These are phyloP conservation scores for Fragaria nilgerrensis DNA, from an alignment of 306 rosid species.

Conservation along the genomic window DNA sequence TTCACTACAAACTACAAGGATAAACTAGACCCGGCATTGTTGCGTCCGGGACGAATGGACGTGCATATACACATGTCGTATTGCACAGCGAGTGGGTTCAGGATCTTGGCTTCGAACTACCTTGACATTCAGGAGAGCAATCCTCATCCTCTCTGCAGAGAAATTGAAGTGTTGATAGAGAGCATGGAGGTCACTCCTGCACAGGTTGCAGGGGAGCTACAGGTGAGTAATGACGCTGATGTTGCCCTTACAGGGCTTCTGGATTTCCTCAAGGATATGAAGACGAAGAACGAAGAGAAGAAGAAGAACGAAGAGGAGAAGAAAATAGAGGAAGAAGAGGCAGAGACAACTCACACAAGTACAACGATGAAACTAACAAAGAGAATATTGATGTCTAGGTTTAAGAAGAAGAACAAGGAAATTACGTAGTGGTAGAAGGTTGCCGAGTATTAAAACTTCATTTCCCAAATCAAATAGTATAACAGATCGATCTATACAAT, in stretches of 20 bases:
- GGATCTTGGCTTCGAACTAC: slow-evolving; percentile 35
- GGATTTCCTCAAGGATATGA: slow-evolving; percentile 23
- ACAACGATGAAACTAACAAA: background rate
- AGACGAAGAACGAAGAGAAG: background rate
- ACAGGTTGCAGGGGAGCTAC: slow-evolving; percentile 46
- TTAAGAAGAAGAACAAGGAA: background rate
- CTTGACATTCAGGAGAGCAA: slow-evolving; percentile 25
- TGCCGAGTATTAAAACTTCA: no score
- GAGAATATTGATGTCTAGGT: background rate
- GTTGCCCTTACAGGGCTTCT: slow-evolving; percentile 25
- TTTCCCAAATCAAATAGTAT: no score
- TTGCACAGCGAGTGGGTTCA: slow-evolving; percentile 32
- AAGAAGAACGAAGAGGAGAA: background rate
- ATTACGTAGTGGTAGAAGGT: background rate
- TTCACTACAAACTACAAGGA: slow-evolving; percentile 62
- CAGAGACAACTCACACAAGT: background rate
- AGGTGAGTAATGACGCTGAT: slow-evolving; percentile 42
- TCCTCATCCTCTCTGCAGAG: slow-evolving; percentile 11
- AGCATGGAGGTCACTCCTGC: slow-evolving; percentile 45
- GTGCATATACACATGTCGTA: slow-evolving; percentile 51
- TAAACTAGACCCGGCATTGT: slow-evolving; percentile 42
- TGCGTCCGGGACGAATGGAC: slow-evolving; percentile 64
- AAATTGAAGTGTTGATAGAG: slow-evolving; percentile 39
- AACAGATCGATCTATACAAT: no score
- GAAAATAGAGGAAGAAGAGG: background rate